phyloP scores from a whole-genome alignment of 1,284 basidiomycete genomes.

The Leccinum pallidistipes region DNA sequence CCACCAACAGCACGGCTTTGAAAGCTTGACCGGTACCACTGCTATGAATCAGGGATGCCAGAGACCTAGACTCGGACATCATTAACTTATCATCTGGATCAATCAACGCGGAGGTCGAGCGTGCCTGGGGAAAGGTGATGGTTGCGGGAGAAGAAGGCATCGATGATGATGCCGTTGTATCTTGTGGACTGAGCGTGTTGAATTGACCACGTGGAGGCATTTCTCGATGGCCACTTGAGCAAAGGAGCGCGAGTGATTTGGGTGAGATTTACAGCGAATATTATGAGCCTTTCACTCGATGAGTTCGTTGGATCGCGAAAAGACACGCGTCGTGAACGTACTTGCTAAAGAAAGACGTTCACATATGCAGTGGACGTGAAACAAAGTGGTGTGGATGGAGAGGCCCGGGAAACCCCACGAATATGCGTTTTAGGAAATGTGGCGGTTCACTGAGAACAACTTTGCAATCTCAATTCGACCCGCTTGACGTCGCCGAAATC shows the following conservation, averaged over 20 bases:
- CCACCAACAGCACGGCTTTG: too few relatives aligned
- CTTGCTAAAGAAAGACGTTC: slow-evolving; percentile 9
- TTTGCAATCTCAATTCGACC: too few relatives aligned
- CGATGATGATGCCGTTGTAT: slow-evolving; percentile 19
- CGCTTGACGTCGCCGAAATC: too few relatives aligned
- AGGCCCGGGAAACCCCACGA: not conserved
- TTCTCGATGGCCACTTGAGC: not conserved
- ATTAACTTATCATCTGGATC: too few relatives aligned
- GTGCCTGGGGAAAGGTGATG: slow-evolving; percentile 29
- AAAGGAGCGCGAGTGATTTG: slow-evolving; percentile 10
- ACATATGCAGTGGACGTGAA: slow-evolving; percentile 4
- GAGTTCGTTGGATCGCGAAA: not conserved
- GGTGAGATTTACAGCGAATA: slow-evolving; percentile 1
- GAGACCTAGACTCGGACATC: too few relatives aligned
- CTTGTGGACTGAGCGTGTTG: slow-evolving; percentile 33
- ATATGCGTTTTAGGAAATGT: too few relatives aligned
- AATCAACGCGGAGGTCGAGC: slow-evolving; percentile 28
- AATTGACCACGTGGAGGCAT: slow-evolving; percentile 33
- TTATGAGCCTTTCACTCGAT: not conserved
- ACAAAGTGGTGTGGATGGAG: not conserved
- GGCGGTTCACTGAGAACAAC: too few relatives aligned
- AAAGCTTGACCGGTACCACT: too few relatives aligned
- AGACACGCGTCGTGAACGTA: slow-evolving; percentile 15
- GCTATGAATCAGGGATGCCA: too few relatives aligned
- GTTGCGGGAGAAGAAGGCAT: slow-evolving; percentile 28